Conservation (phyloP, 2,329 filamentous ascomycete genomes). For the Cytospora leucostoma region DNA sequence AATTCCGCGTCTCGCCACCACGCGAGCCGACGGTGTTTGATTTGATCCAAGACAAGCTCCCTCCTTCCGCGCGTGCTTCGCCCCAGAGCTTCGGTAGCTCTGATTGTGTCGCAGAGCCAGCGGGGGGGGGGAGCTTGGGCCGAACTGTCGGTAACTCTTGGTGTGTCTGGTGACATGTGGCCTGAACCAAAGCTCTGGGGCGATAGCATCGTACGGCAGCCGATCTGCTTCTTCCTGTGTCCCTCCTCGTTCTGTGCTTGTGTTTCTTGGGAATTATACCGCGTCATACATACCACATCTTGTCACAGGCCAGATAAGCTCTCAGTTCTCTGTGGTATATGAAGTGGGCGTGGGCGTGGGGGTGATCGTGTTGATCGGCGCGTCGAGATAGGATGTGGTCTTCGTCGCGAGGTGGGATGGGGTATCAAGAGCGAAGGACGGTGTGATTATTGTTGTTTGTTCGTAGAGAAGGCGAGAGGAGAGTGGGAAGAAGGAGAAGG, state of each 20-base stretch:
- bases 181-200: neutral
- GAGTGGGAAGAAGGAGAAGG: constrained; percentile 17
- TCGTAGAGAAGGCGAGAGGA: constrained; percentile 13
- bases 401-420: constrained; percentile 17
- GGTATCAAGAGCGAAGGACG: constrained; percentile 27
- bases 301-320: constrained; percentile 33
- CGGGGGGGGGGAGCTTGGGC: neutral
- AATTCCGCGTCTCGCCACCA: too few species aligned
- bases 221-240: neutral
- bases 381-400: constrained; percentile 22
- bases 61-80: neutral
- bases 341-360: neutral
- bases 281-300: constrained; percentile 38
- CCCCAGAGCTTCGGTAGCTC: constrained; percentile 21
- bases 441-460: constrained; percentile 6
- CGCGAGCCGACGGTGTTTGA: neutral
- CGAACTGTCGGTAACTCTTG: neutral
- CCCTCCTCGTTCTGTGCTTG: neutral
- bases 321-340: constrained; percentile 15
- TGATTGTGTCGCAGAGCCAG: neutral
- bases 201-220: neutral
- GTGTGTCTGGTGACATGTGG: neutral
- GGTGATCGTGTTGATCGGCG: constrained; percentile 7
- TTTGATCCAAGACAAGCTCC: constrained; percentile 8
- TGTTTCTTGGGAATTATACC: neutral